Evolutionary conservation across 192 early-diverging fungal species (phyloP).

Genomic region (Coemansia guatemalensis): DNA sequence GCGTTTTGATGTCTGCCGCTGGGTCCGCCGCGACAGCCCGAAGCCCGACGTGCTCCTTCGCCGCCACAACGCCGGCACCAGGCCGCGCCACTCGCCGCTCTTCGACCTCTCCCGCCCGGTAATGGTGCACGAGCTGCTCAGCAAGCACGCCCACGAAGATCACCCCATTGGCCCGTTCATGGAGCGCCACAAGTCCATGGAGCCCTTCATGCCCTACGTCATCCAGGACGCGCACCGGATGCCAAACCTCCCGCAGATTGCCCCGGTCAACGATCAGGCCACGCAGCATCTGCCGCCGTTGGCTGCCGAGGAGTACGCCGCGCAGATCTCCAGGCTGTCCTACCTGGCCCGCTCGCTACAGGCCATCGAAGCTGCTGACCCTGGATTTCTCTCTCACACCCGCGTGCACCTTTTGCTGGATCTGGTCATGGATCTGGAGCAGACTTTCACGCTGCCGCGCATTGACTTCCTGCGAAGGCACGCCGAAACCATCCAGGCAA

Average conservation of each 20-base stretch:
- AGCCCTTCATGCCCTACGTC: conserved; percentile 23
- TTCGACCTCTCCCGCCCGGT: conserved; percentile 26
- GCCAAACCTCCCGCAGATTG: conserved; percentile 14
- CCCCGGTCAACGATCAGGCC: conserved; percentile 28
- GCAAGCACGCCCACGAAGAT: conserved; percentile 14
- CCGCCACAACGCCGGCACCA: conserved; percentile 6
- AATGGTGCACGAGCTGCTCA: conserved; percentile 23
- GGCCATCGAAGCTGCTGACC: conserved; percentile 38
- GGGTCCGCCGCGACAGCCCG: conserved; percentile 18
- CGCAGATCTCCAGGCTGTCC: conserved; percentile 30
- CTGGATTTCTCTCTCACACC: conserved; percentile 29
- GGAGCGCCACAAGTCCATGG: conserved; percentile 23
- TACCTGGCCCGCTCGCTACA: conserved; percentile 43
- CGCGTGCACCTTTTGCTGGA: conserved; percentile 42
- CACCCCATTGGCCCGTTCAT: conserved; percentile 33
- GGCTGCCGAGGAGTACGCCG: conserved; percentile 37
- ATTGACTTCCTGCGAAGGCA: conserved; percentile 42
- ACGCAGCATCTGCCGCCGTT: conserved; percentile 37
- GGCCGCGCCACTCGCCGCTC: conserved; percentile 10
- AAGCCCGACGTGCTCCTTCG: conserved; percentile 34
- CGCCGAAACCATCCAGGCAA: conserved; percentile 34
- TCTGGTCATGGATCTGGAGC: conserved; percentile 38
- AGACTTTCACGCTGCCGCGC: conserved; percentile 31
- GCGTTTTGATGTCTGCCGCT: conserved; percentile 33
- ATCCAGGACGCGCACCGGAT: conserved; percentile 26